phyloP scores from a whole-genome alignment of 345 rosid species.

The Toxicodendron radicans region DNA sequence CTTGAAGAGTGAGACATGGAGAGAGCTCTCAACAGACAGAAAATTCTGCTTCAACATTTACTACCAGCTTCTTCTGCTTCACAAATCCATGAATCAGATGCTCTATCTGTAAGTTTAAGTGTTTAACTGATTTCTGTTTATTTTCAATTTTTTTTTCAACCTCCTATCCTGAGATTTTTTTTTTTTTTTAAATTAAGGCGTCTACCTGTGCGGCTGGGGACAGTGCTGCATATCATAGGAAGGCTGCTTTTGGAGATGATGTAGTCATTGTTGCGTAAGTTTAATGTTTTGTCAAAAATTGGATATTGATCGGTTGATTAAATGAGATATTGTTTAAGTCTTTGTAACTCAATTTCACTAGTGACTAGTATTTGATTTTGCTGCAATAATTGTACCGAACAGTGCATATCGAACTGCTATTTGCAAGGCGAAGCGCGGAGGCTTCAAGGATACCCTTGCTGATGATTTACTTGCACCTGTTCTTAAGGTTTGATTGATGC shows the following conservation, averaged over 20 bases:
- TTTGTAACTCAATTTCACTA: background rate
- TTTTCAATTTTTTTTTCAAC: background rate
- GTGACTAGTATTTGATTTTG: background rate
- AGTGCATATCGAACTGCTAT: conserved; percentile 93
- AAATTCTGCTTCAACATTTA: conserved; percentile 70
- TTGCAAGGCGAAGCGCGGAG: conserved; percentile 86
- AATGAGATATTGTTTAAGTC: background rate
- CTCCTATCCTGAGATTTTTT: background rate
- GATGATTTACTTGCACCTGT: conserved; percentile 86
- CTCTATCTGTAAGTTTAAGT: conserved; percentile 50
- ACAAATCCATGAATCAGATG: conserved; percentile 30
- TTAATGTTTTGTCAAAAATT: background rate
- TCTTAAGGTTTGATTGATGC: conserved; percentile 59
- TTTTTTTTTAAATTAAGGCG: conserved; percentile 33
- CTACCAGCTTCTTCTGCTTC: conserved; percentile 50
- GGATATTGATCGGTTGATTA: background rate
- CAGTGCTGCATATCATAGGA: conserved; percentile 55
- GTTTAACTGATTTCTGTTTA: conserved; percentile 12
- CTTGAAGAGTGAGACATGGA: conserved; percentile 43
- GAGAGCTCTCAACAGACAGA: conserved; percentile 75
- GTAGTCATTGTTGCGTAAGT: conserved; percentile 93
- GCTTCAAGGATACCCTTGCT: conserved; percentile 86
- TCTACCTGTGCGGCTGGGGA: conserved; percentile 70
- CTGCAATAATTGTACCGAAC: conserved; percentile 6
- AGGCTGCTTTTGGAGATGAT: conserved; percentile 79